These are phyloP conservation scores for Tricholoma sp. DNA, from an alignment of 768 basidiomycete genomes.

Conservation along the genomic window DNA sequence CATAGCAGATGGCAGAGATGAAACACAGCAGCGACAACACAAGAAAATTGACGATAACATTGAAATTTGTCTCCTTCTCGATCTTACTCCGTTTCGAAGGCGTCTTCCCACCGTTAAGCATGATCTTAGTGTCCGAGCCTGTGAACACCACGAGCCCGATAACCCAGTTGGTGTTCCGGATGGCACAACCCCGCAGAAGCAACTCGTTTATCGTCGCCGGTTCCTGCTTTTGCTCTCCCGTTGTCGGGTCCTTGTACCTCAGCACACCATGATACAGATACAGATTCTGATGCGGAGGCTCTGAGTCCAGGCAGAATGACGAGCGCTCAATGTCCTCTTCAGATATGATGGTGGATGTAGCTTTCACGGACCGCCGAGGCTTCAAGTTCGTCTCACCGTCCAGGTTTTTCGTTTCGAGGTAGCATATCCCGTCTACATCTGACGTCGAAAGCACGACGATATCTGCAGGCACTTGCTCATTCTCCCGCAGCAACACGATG, in stretches of 20 bases:
- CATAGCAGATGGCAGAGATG: conserved; percentile 70
- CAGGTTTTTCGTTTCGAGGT: conserved; percentile 96
- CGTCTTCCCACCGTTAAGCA: conserved; percentile 88
- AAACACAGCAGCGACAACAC: conserved; percentile 75
- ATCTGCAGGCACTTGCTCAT: conserved; percentile 96
- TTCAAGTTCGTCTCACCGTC: conserved; percentile 99
- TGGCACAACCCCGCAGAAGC: conserved; percentile 83
- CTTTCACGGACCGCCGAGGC: conserved; percentile 69
- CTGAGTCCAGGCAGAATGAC: conserved; percentile 85
- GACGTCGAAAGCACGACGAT: conserved; percentile 90
- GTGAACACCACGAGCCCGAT: conserved; percentile 94
- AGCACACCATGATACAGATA: conserved; percentile 88
- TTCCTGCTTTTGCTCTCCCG: conserved; percentile 54
- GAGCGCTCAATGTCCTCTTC: conserved; percentile 92
- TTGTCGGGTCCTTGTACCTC: conserved; percentile 56
- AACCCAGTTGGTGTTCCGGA: conserved; percentile 90
- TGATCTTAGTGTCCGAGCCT: conserved; percentile 88
- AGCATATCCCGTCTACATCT: conserved; percentile 88
- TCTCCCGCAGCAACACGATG: conserved; percentile 82
- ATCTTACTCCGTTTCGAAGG: conserved; percentile 98
- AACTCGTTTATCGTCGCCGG: conserved; percentile 88
- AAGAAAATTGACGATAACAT: conserved; percentile 90
- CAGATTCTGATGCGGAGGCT: conserved; percentile 90
- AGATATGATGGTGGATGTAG: conserved; percentile 67
- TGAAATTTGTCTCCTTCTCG: conserved; percentile 97